Conservation (phyloP, 768 basidiomycete genomes). For the Termitomyces sp. region DNA sequence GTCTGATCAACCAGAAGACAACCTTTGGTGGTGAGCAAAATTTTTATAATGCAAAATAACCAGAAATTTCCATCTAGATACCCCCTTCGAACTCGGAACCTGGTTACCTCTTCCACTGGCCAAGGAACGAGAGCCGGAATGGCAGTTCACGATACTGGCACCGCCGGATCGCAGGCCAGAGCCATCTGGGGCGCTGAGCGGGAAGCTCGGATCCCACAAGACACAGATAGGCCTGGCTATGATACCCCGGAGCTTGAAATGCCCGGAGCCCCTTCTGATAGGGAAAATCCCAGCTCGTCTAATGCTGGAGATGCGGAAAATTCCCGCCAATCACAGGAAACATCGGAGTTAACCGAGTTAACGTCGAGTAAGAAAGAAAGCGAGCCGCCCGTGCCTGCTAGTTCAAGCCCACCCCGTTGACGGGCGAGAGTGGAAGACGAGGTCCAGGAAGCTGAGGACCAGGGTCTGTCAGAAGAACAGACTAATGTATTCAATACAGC, state of each 20-base stretch:
- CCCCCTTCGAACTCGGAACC: not conserved
- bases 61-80: not conserved
- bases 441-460: rapidly evolving
- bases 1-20: not conserved
- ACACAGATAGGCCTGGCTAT: not conserved
- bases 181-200: not conserved
- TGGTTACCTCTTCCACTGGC: no score
- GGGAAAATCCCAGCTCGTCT: not conserved
- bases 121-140: not conserved
- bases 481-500: not conserved
- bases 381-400: not conserved
- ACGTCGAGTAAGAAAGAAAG: not conserved
- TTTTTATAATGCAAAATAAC: not conserved
- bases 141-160: no score
- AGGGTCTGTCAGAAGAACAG: not conserved
- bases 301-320: no score
- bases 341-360: not conserved
- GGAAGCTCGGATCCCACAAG: not conserved
- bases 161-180: not conserved
- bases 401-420: not conserved
- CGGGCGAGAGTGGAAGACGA: not conserved
- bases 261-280: not conserved
- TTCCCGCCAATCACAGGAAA: no score
- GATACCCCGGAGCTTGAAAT: not conserved
- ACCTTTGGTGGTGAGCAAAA: not conserved